Base-by-base conservation (phyloP, 1,139 yeast species). In the Geotrichum citri-aurantii region DNA sequence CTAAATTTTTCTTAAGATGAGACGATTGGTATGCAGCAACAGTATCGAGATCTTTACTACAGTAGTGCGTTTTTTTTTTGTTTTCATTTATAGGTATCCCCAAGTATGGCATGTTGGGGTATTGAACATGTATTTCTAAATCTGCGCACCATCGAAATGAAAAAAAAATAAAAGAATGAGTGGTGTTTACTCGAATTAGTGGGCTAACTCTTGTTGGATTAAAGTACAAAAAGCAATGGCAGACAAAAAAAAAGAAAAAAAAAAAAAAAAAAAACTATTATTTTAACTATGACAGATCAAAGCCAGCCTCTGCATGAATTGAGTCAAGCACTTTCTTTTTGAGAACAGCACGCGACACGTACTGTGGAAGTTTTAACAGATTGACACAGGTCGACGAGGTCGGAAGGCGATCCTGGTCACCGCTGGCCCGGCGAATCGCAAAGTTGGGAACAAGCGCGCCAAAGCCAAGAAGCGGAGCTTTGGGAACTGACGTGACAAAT, bases 311-410 rank as follows among this genome's bases (percentile, higher is more conserved):
- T 0, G 91, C 79, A 60, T 83, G 82, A 55, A 93, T 90, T 0
- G 96, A 84, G 69, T 87, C 88, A 40, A 89, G 70, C 56, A 93
- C 72, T 69, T 91, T 92, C 57, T 79, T 73, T 59, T 79, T 78
- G 54, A 93, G 73, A 2, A 80, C 55, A 52, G 77, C 73, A 68
- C 85, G 88, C 66, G 86, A 77, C 63, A 75, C 74, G 70, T 93
- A 93, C 69, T 89, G 87, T 0, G 99, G 99, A 49, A 95, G 72
- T 68, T 88, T 91, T 62, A 93, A 76, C 61, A 93, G 72, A 69
- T 93, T 95, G 29, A 91, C 90, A 76, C 99, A 93, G 0, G 99
- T 93, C 0, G 96, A 84, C 0, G 98, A 88, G 0, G 97, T 90
- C 0, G 99, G 99, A 50, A 93, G 76, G 49, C 96, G 75, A 7